phyloP scores from a whole-genome alignment of 2,329 filamentous ascomycete species.

The Fusarium aywerte region DNA sequence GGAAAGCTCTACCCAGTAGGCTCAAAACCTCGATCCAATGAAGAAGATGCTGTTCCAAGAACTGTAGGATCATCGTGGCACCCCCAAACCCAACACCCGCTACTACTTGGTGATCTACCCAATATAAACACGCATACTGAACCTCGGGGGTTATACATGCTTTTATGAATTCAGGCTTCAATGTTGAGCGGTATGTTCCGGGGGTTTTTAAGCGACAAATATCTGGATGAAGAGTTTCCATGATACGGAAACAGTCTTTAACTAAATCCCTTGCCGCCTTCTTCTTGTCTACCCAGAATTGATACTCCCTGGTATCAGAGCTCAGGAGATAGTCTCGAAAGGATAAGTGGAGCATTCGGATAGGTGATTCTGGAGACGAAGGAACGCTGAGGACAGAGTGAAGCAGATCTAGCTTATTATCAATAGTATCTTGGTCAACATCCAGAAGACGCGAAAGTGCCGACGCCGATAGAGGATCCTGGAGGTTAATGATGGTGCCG shows the following conservation, averaged over 20 bases:
- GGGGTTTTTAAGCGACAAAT: neutral
- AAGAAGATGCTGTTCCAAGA: neutral
- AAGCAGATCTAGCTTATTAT: conserved; percentile 28
- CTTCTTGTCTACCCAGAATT: conserved; percentile 54
- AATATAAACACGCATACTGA: neutral
- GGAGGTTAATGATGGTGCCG: conserved; percentile 42
- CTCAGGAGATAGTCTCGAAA: conserved; percentile 55
- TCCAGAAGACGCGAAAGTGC: conserved; percentile 28
- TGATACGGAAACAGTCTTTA: neutral
- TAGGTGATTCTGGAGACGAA: accelerated
- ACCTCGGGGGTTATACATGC: neutral
- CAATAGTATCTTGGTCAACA: conserved; percentile 8
- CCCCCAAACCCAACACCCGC: neutral
- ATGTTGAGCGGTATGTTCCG: neutral
- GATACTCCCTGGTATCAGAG: conserved; percentile 38
- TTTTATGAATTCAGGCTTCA: neutral
- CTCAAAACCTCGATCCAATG: neutral
- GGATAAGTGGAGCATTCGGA: conserved; percentile 41
- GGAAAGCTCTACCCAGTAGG: accelerated
- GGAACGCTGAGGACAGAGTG: conserved; percentile 29
- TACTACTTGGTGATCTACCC: neutral
- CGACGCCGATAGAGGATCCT: conserved; percentile 29
- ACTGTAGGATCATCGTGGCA: accelerated
- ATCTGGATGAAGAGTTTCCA: neutral
- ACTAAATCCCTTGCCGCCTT: accelerated